A percentile compares a stretch with the other conserved stretches of the same genome.
phyloP scores from a whole-genome alignment of 495 filamentous ascomycete species.

The Neurospora tetrasperma region DNA sequence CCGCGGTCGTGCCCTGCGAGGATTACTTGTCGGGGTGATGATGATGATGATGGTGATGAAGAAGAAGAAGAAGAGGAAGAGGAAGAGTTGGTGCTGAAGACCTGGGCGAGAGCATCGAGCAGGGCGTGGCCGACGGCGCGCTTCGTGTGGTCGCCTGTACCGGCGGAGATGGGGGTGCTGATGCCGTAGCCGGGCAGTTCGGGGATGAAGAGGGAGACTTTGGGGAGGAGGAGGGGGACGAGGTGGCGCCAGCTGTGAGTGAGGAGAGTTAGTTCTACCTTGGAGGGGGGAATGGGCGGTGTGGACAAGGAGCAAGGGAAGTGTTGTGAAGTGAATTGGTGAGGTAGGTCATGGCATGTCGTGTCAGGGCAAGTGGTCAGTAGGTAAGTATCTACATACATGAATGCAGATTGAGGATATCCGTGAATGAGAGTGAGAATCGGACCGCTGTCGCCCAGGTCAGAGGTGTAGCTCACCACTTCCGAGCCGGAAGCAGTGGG shows the following conservation, averaged over 20 bases:
- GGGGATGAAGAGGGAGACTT: constrained; percentile 29
- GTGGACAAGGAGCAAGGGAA: neutral
- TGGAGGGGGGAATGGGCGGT: no score
- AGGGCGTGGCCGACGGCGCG: constrained; percentile 27
- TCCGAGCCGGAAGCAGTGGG: constrained; percentile 12
- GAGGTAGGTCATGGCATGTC: neutral
- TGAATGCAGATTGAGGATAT: constrained; percentile 17
- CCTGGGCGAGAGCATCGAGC: constrained; percentile 20
- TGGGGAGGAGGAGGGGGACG: constrained; percentile 6
- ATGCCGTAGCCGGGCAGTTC: constrained; percentile 41
- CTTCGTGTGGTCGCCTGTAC: constrained; percentile 16
- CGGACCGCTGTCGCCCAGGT: constrained; percentile 9
- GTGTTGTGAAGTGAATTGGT: neutral
- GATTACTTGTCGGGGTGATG: constrained; percentile 13
- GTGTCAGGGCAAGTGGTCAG: neutral
- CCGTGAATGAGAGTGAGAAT: constrained; percentile 18
- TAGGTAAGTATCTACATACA: constrained; percentile 9
- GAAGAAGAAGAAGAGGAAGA: neutral
- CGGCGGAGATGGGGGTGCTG: constrained; percentile 15
- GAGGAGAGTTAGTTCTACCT: no score
- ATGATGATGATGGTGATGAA: neutral
- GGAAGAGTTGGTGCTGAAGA: constrained; percentile 7
- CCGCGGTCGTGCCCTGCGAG: constrained; percentile 40
- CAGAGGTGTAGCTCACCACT: constrained; percentile 15
- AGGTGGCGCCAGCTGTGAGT: constrained; percentile 13